Conservation (phyloP, 1,284 basidiomycete species). For the Cryptococcus maquisensis region DNA sequence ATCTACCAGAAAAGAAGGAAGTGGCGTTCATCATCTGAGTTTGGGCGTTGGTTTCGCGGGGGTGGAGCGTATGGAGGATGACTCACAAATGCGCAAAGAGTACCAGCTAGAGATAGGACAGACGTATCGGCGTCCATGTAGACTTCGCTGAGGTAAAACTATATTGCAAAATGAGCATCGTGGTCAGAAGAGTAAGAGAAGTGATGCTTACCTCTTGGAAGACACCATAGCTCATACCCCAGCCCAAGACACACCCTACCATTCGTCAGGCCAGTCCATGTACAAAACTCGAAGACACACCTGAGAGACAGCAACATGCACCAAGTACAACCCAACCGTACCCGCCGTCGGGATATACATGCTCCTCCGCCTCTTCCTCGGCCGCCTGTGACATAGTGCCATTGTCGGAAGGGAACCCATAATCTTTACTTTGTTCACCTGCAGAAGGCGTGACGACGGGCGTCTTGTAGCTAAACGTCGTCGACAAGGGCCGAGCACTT, state of each 20-base stretch:
- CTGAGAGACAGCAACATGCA: slow-evolving; percentile 27
- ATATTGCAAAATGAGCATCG: not conserved
- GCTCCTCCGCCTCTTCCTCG: slow-evolving; percentile 6
- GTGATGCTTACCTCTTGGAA: slow-evolving; percentile 25
- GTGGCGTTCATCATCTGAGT: slow-evolving; percentile 13
- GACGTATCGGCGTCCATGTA: slow-evolving; percentile 16
- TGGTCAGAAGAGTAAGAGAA: not conserved
- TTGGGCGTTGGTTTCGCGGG: not conserved
- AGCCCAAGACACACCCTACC: slow-evolving; percentile 8
- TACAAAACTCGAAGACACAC: slow-evolving; percentile 17
- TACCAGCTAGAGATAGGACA: slow-evolving; percentile 22
- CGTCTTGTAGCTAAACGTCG: not conserved
- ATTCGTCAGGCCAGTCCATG: not conserved
- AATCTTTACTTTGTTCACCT: not conserved
- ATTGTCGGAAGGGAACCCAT: not conserved
- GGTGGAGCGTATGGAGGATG: not conserved
- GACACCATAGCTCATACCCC: slow-evolving; percentile 35
- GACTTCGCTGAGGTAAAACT: slow-evolving; percentile 25
- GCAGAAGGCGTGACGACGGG: not conserved
- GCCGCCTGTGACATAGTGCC: not conserved
- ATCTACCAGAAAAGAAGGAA: slow-evolving; percentile 24
- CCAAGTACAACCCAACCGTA: slow-evolving; percentile 40
- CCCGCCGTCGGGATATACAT: slow-evolving; percentile 33
- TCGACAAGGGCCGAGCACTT: not conserved
- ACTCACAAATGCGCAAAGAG: slow-evolving; percentile 22